These are phyloP conservation scores for Auriscalpium microsporum DNA, from an alignment of 768 basidiomycete genomes.

Conservation along the genomic window DNA sequence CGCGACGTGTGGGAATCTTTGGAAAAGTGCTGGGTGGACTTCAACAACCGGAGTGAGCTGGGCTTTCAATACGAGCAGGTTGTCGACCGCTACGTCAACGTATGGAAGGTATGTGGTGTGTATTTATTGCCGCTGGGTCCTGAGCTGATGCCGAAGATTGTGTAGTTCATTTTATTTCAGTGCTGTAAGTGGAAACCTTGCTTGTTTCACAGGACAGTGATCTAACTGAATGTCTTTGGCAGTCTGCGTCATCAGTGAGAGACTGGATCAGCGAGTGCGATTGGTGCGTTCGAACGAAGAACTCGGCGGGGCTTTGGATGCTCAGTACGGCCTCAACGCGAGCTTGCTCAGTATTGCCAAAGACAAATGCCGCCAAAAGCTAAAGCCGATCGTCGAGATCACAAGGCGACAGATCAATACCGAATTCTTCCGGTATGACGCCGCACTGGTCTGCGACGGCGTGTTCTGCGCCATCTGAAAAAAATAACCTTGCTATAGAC, in stretches of 20 bases:
- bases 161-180: conserved; percentile 30
- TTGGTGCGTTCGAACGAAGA: conserved; percentile 19
- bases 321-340: conserved; percentile 22
- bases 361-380: conserved; percentile 35
- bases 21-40: conserved; percentile 77
- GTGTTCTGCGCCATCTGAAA: conserved; percentile 91
- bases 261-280: conserved; percentile 52
- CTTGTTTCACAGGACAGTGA: too few relatives aligned
- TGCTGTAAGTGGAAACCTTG: too few relatives aligned
- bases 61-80: conserved; percentile 40
- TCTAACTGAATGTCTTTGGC: not conserved
- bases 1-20: conserved; percentile 79
- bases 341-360: conserved; percentile 36
- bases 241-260: conserved; percentile 84
- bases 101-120: conserved; percentile 64
- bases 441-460: conserved; percentile 80
- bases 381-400: conserved; percentile 37
- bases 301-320: too few relatives aligned
- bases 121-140: conserved; percentile 9
- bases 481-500: too few relatives aligned
- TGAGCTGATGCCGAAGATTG: conserved; percentile 84
- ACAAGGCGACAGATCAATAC: conserved; percentile 42
- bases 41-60: conserved; percentile 52
- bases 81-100: conserved; percentile 61
- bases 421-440: conserved; percentile 74